Percentiles rank a stretch among this genome's conserved stretches.
Evolutionary conservation across 2,329 filamentous ascomycete genomes (phyloP).

Genomic region (Ambrosiella xylebori): DNA sequence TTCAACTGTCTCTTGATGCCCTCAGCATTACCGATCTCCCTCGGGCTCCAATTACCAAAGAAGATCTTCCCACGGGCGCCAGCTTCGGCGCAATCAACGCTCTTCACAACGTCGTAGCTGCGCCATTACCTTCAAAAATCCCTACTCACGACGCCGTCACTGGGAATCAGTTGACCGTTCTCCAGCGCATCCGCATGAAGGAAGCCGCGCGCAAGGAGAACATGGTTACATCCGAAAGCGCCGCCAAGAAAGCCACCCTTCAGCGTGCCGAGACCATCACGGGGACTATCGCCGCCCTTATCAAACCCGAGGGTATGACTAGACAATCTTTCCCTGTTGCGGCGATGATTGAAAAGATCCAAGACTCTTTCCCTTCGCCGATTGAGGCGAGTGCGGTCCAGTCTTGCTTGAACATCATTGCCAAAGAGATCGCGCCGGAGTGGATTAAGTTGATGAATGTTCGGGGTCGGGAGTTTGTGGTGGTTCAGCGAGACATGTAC

Average conservation of each 20-base stretch:
- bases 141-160: conserved; percentile 24
- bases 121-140: conserved; percentile 17
- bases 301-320: conserved; percentile 30
- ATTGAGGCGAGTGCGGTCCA: conserved; percentile 35
- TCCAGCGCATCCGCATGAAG: conserved; percentile 62
- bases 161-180: conserved; percentile 43
- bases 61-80: conserved; percentile 23
- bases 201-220: conserved; percentile 41
- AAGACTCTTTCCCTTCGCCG: conserved; percentile 45
- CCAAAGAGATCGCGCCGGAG: conserved; percentile 36
- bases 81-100: conserved; percentile 27
- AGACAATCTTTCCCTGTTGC: conserved; percentile 49
- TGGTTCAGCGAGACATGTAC: conserved; percentile 31
- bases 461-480: conserved; percentile 37
- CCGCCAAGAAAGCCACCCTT: conserved; percentile 46
- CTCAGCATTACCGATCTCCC: conserved; percentile 34
- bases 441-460: conserved; percentile 37
- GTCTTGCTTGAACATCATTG: conserved; percentile 33
- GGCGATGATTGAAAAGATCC: conserved; percentile 44
- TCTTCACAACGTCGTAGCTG: conserved; percentile 16
- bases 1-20: conserved; percentile 31
- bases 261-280: conserved; percentile 52
- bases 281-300: conserved; percentile 46
- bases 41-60: conserved; percentile 21
- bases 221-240: conserved; percentile 35